A percentile compares a stretch with the other conserved stretches of the same genome.
These are phyloP conservation scores for Fusarium torreyae DNA, from an alignment of 2,329 filamentous ascomycete genomes.

Conservation along the genomic window DNA sequence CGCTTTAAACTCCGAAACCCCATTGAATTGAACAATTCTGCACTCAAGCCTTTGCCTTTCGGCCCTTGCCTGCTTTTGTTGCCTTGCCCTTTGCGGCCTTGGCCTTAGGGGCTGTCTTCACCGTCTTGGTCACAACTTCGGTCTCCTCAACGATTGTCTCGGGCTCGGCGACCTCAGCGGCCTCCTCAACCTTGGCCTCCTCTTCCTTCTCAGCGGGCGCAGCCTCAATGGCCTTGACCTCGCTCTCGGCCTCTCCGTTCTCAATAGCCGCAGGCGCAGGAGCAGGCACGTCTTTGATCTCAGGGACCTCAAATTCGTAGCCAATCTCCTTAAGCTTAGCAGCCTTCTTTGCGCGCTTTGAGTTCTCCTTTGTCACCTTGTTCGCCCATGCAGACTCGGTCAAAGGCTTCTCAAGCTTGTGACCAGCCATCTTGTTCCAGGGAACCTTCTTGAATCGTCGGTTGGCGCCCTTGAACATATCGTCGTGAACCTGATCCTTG, in stretches of 20 bases:
- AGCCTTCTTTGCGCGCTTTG: conserved; percentile 76
- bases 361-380: conserved; percentile 80
- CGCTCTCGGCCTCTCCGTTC: conserved; percentile 52
- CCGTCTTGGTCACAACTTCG: conserved; percentile 46
- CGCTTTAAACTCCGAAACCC: conserved; percentile 47
- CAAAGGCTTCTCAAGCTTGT: conserved; percentile 79
- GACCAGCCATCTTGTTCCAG: conserved; percentile 87
- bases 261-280: conserved; percentile 60
- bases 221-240: conserved; percentile 57
- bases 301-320: conserved; percentile 85
- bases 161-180: conserved; percentile 43
- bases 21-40: conserved; percentile 37
- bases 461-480: conserved; percentile 92
- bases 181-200: conserved; percentile 49
- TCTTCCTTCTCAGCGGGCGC: conserved; percentile 54
- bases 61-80: conserved; percentile 51
- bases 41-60: conserved; percentile 57
- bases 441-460: conserved; percentile 90
- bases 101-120: conserved; percentile 48
- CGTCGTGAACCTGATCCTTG: conserved; percentile 81
- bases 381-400: conserved; percentile 84
- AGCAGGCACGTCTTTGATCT: conserved; percentile 71
- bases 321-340: conserved; percentile 84
- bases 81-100: conserved; percentile 53
- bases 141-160: conserved; percentile 46